Evolutionary conservation across 352 stramenopile genomes (phyloP).

Genomic region (Phytophthora agathidicida): DNA sequence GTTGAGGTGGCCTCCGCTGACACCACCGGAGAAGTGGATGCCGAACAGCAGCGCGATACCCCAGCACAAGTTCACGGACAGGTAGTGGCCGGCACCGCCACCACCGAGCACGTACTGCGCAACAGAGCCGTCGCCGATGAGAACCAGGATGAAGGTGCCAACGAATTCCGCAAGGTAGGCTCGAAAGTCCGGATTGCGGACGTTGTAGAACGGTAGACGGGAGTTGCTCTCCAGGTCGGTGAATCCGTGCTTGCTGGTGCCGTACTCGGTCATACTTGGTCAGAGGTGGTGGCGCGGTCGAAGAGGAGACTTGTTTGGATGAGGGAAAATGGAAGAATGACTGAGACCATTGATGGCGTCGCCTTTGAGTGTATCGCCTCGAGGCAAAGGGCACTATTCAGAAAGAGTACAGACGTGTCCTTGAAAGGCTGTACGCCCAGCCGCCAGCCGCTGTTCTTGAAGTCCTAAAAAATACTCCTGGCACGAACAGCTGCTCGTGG

Average conservation of each 20-base stretch:
- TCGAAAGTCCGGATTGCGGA: slow-evolving; percentile 45
- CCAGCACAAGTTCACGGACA: slow-evolving; percentile 61
- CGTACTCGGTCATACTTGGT: slow-evolving; percentile 44
- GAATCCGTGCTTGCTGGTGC: slow-evolving; percentile 36
- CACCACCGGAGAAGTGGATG: slow-evolving; percentile 58
- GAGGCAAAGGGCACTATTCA: slow-evolving; percentile 12
- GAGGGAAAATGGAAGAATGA: slow-evolving; percentile 35
- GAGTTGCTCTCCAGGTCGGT: slow-evolving; percentile 37
- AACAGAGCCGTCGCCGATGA: slow-evolving; percentile 65
- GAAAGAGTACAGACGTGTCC: slow-evolving; percentile 2
- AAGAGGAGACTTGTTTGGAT: slow-evolving; percentile 8
- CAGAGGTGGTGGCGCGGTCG: not conserved
- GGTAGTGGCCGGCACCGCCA: slow-evolving; percentile 53
- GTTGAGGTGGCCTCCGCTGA: slow-evolving; percentile 70
- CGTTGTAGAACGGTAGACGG: slow-evolving; percentile 35
- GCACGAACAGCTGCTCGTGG: slow-evolving; percentile 10
- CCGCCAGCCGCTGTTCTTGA: slow-evolving; percentile 6
- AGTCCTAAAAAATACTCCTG: slow-evolving; percentile 26
- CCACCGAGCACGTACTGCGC: slow-evolving; percentile 60
- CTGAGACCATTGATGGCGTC: not conserved
- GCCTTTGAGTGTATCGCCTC: slow-evolving; percentile 2
- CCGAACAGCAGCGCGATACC: slow-evolving; percentile 66
- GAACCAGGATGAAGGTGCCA: slow-evolving; percentile 66
- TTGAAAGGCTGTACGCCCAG: slow-evolving; percentile 9
- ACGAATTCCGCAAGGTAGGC: slow-evolving; percentile 71